Conservation (phyloP, 768 basidiomycete species). For the Coprinellus micaceus region DNA sequence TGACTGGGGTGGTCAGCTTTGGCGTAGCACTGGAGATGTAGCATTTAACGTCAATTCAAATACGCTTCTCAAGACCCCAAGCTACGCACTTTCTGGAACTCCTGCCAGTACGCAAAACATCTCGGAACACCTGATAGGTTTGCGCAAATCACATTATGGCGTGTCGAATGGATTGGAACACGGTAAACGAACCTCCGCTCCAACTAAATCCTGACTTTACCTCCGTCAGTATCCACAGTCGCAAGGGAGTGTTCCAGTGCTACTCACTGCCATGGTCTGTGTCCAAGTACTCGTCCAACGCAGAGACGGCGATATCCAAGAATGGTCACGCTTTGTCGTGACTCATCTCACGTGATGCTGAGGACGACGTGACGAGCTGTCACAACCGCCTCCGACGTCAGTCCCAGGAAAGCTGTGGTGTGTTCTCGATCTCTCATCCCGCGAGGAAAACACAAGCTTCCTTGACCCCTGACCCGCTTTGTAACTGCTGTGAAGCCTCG, state of each 20-base stretch:
- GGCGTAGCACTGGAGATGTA: conserved; percentile 69
- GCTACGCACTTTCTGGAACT: conserved; percentile 64
- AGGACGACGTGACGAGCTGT: conserved; percentile 1
- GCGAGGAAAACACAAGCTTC: neutral
- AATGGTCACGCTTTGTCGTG: neutral
- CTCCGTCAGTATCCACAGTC: neutral
- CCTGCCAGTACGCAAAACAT: conserved; percentile 92
- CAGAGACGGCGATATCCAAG: neutral
- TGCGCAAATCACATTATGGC: neutral
- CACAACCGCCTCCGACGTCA: neutral
- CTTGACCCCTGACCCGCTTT: neutral
- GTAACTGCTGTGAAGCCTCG: neutral
- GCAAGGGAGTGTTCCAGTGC: neutral
- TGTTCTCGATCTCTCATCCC: neutral
- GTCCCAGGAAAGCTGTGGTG: neutral
- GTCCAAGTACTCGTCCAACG: conserved; percentile 7
- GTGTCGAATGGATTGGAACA: neutral
- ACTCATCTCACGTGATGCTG: neutral
- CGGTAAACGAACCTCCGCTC: conserved; percentile 34
- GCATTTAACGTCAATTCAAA: conserved; percentile 5
- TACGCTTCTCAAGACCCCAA: neutral
- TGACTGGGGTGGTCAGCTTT: conserved; percentile 68
- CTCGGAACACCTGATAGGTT: conserved; percentile 62
- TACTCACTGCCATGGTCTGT: conserved; percentile 19
- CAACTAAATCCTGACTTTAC: conserved; percentile 45